Percentiles rank a stretch among this genome's conserved stretches.
Evolutionary conservation across 305 asterid species (phyloP).

Genomic region (Fraxinus xanthoxyloides): DNA sequence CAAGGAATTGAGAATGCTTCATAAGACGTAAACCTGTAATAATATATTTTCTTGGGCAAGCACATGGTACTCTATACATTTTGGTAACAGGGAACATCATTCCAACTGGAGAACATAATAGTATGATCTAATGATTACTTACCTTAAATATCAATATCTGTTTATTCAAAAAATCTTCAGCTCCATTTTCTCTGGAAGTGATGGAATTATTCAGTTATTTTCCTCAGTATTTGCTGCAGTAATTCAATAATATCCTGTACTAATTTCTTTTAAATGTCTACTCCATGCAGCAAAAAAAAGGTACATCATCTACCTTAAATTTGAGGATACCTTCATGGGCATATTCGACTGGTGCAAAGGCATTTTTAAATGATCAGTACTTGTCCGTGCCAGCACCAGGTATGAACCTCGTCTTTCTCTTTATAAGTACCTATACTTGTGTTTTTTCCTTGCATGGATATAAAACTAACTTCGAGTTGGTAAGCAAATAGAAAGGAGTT

Average conservation of each 20-base stretch:
- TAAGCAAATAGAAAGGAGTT: slow-evolving; percentile 2
- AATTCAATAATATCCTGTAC: not conserved
- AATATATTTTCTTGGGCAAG: not conserved
- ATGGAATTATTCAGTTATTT: not conserved
- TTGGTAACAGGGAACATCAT: not conserved
- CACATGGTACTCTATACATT: not conserved
- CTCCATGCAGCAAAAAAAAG: slow-evolving; percentile 36
- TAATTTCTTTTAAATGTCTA: not conserved
- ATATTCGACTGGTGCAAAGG: slow-evolving; percentile 41
- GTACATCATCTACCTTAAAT: slow-evolving; percentile 45
- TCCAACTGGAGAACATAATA: not conserved
- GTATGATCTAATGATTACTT: not conserved
- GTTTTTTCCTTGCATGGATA: not conserved
- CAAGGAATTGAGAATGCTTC: not conserved
- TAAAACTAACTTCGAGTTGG: not conserved
- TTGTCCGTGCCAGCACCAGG: slow-evolving; percentile 59
- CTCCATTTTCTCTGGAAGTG: not conserved
- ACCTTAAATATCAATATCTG: not conserved
- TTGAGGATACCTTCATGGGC: slow-evolving; percentile 73
- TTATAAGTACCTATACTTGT: not conserved
- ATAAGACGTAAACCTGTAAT: not conserved
- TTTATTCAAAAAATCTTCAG: not conserved
- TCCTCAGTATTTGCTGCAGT: not conserved
- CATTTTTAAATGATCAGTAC: slow-evolving; percentile 44
- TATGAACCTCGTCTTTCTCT: slow-evolving; percentile 21